Evolutionary conservation across 2,329 filamentous ascomycete species (phyloP).

Genomic region (Alternaria novae-zelandiae): DNA sequence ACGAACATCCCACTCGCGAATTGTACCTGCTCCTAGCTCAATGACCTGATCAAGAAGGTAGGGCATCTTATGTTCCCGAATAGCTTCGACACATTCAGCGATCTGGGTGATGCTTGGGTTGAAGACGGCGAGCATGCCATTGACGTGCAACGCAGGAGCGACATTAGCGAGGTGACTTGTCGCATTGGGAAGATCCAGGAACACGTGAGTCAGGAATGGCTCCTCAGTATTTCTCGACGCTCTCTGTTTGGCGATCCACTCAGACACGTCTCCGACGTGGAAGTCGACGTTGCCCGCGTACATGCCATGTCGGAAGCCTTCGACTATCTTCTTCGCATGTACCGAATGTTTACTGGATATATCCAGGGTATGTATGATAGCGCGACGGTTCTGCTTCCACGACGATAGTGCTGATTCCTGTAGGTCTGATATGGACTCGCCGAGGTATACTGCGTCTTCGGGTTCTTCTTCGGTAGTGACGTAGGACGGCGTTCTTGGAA

Average conservation of each 20-base stretch:
- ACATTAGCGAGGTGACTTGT: constrained; percentile 60
- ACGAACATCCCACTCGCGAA: constrained; percentile 70
- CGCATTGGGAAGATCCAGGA: constrained; percentile 75
- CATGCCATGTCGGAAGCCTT: constrained; percentile 71
- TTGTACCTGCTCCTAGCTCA: constrained; percentile 63
- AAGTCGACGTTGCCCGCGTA: constrained; percentile 77
- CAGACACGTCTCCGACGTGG: constrained; percentile 69
- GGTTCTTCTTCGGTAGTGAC: constrained; percentile 21
- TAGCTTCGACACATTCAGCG: constrained; percentile 64
- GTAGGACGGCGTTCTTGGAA: constrained; percentile 45
- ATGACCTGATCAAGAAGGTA: constrained; percentile 65
- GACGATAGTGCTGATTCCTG: constrained; percentile 35
- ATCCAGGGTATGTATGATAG: constrained; percentile 79
- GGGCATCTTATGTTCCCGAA: constrained; percentile 62
- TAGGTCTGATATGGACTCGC: constrained; percentile 41
- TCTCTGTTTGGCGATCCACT: constrained; percentile 64
- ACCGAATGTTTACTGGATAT: constrained; percentile 66
- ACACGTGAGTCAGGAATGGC: constrained; percentile 73
- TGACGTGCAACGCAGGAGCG: constrained; percentile 64
- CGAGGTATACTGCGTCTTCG: constrained; percentile 40
- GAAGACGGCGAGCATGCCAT: constrained; percentile 73
- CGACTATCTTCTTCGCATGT: constrained; percentile 69
- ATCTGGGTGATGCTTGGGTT: constrained; percentile 82
- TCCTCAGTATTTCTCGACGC: constrained; percentile 37
- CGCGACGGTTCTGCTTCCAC: constrained; percentile 60